Base-by-base conservation (phyloP, 495 filamentous ascomycete species). In the Recurvomyces mirabilis region DNA sequence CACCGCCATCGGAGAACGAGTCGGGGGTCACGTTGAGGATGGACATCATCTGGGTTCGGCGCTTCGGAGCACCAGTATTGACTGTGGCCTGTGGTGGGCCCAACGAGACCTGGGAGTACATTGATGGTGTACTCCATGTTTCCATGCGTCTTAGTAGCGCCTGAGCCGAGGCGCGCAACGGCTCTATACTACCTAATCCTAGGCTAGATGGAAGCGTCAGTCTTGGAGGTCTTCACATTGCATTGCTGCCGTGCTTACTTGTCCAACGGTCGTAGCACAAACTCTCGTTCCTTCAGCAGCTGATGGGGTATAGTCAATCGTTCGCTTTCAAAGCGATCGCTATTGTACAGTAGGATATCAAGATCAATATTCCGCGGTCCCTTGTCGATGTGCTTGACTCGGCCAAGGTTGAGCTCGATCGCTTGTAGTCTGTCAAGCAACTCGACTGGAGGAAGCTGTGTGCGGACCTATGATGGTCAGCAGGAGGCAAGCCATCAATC, bases 1-100 rank as follows among this genome's bases (percentile, higher is more conserved):
- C 54, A 32, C 88, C 89, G 39, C 87, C 91, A 53, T 95, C 87
- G 11, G 88, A 95, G 69, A 96, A 96, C 29, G 91, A 96, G 68
- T 98, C 91, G 9, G 89, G 91, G 1, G 89, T 95, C 45, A 94
- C 68, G 65, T 98, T 98, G 39, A 95, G 71, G 52, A 98, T 93
- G 23, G 84, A 82, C 91, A 98, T 96, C 30, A 95, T 63, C 41
- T 78, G 74, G 1, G 88, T 95, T 33, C 66, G 67, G 32, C 84
- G 79, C 39, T 23, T 28, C 1, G 43, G 42, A 23, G 35, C 22
- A 7, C 9, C 29, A n/a, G 43, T 13, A 29, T 25, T 5, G 1
- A 46, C 19, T 10, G 19, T 10, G 11, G 32, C 14, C n/a, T 13
- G 7, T 11, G 31, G 18, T 25, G 36, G 35, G 9, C 40, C 40